Base-by-base conservation (phyloP, 805 yeast genomes). In the Wickerhamomyces chambardii region DNA sequence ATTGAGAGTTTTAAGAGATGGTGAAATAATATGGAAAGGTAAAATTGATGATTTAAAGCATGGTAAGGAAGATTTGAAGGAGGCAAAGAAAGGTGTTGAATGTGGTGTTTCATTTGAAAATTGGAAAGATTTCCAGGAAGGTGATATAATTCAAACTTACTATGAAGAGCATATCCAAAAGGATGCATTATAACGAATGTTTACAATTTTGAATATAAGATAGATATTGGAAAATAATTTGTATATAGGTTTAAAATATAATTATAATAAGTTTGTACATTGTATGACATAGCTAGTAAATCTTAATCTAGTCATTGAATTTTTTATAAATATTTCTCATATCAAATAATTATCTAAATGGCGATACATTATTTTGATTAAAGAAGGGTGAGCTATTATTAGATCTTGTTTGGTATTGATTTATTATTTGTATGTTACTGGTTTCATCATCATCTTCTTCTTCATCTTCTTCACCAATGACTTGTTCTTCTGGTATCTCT, bases 61-160 rank as follows among this genome's bases (percentile, higher is more conserved):
- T 41, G 78, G 76, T 35, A 86, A 85, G 54, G 89, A 84, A 31
- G 94, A 84, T 45, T 83, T 80, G 5, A 45, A 60, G 2, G 90
- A 82, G 48, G 84, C 84, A 8, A 73, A 73, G 38, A 89, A 84
- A 58, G 97, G 95, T 21, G 71, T 72, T 21, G 98, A 92, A 47
- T 92, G 97, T 64, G 98, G 98, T 35, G 53, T 90, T 17, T 63
- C 85, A 0, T 76, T 92, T 43, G 74, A 67, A 2, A 59, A 61
- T 30, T 86, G 86, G 78, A 75, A 73, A 30, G 71, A 65, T 22
- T 83, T 82, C 49, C 70, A 76, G 45, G 77, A 64, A 15, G 96
- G 94, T 15, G 97, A 92, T 58, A 49, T 64, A 4, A 65, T 92
- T 18, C 80, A 84, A 50, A 79, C 77, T 2, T 76, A 70, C 44